Evolutionary conservation across 768 basidiomycete genomes (phyloP), one percentile per base, ranked within the genome.

Genomic region (Mrakia hoshinonis): DNA sequence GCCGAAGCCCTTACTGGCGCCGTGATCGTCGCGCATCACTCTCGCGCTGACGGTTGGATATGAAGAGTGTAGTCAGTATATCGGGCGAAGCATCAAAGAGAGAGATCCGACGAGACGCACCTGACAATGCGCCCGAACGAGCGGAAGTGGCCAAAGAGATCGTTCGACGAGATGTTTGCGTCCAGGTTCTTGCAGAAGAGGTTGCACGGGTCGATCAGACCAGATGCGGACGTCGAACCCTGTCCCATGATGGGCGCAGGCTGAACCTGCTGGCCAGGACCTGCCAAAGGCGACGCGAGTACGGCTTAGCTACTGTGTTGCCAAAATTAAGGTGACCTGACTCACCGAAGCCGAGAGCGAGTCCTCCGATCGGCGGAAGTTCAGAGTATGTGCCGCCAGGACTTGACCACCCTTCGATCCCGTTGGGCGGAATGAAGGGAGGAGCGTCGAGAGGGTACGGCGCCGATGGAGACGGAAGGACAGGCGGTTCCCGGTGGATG

Each of bases 201-300:
- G 77, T 92, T 92, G 83, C 90, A 92, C 0, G 91, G 91, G 79
- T 92, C 91, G 73, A 92, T 91, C 34, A 93, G 82, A 24, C 91
- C 91, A 74, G 89, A 91, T 76, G 91, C 89, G 76, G 89, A 91
- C 67, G 75, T 85, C 46, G 89, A 87, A n/a, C 90, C 89, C 48
- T 89, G 90, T 4, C 90, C 90, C 24, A 75, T 73, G 60, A 84
- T 65, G 18, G 91, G 91, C 1, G 91, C 90, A 10, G 87, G 83
- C 78, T 93, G 90, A 43, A 92, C 90, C 78, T 92, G 91, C 77
- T 93, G 91, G 3, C 91, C 91, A 13, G 91, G 91, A 12, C 91
- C 68, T 34, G 24, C 46, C 43, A 52, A 70, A 31, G 15, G 39
- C 11, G 29, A 5, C 11, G 36, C 0, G n/a, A 36, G 10, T 22